These are phyloP conservation scores for Cytospora mali DNA, from an alignment of 2,329 filamentous ascomycete species.

Conservation along the genomic window DNA sequence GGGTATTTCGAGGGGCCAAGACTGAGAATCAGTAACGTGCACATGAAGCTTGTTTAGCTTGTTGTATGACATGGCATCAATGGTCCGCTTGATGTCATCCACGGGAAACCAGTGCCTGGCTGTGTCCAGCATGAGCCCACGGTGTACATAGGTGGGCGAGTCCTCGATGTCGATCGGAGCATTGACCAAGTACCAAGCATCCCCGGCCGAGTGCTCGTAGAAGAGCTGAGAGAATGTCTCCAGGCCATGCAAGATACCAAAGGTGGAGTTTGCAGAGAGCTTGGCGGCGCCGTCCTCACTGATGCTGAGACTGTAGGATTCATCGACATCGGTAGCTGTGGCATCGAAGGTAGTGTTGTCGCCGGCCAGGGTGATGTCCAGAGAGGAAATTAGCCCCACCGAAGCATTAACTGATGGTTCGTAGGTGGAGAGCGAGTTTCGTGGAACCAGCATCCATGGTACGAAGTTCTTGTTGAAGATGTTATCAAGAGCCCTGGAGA, in stretches of 20 bases:
- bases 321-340: slow-evolving; percentile 62
- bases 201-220: slow-evolving; percentile 65
- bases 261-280: slow-evolving; percentile 66
- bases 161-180: slow-evolving; percentile 76
- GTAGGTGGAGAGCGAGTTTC: slow-evolving; percentile 58
- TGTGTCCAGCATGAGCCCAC: slow-evolving; percentile 80
- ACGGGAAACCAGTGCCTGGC: slow-evolving; percentile 72
- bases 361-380: slow-evolving; percentile 64
- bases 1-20: slow-evolving; percentile 82
- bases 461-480: slow-evolving; percentile 72
- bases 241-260: slow-evolving; percentile 72
- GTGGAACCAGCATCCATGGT: slow-evolving; percentile 76
- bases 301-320: slow-evolving; percentile 72
- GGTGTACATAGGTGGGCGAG: slow-evolving; percentile 72
- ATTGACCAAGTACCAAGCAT: slow-evolving; percentile 65
- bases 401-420: slow-evolving; percentile 58
- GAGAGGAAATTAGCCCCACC: slow-evolving; percentile 57
- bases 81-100: slow-evolving; percentile 69
- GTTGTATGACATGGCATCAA: slow-evolving; percentile 76
- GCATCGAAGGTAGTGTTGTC: slow-evolving; percentile 63
- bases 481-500: slow-evolving; percentile 61
- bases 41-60: slow-evolving; percentile 84
- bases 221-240: slow-evolving; percentile 81
- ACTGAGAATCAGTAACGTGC: slow-evolving; percentile 81
- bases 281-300: slow-evolving; percentile 58